These are phyloP conservation scores for Pseudocercospora ulei DNA, from an alignment of 2,329 filamentous ascomycete species.

Conservation along the genomic window DNA sequence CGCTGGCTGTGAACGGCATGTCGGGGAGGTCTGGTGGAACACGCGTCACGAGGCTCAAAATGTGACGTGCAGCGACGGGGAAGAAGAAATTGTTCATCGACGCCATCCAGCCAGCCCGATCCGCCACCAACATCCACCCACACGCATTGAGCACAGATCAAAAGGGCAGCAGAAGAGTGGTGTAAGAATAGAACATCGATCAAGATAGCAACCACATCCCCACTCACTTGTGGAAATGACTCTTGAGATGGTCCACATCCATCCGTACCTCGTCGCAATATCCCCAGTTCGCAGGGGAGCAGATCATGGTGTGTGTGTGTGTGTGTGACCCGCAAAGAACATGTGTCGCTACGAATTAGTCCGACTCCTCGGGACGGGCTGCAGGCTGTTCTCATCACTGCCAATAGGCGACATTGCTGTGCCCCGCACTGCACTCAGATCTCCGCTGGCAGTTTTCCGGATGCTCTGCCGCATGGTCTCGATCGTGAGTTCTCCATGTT, in stretches of 20 bases:
- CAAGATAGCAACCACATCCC: not conserved
- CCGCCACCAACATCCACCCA: too few relatives aligned
- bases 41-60: too few relatives aligned
- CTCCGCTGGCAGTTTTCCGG: slow-evolving; percentile 72
- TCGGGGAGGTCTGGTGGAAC: too few relatives aligned
- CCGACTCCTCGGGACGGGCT: slow-evolving; percentile 22
- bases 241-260: not conserved
- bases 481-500: slow-evolving; percentile 64
- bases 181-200: not conserved
- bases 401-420: slow-evolving; percentile 27
- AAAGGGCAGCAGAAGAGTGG: not conserved
- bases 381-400: slow-evolving; percentile 20
- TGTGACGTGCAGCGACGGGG: too few relatives aligned
- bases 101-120: too few relatives aligned
- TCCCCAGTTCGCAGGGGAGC: too few relatives aligned
- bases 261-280: too few relatives aligned
- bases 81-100: too few relatives aligned
- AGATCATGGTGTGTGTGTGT: too few relatives aligned
- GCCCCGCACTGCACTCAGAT: slow-evolving; percentile 47
- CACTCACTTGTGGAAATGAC: not conserved
- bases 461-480: slow-evolving; percentile 91
- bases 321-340: too few relatives aligned
- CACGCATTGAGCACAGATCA: not conserved
- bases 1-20: too few relatives aligned
- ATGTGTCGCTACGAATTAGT: slow-evolving; percentile 25